Conservation (phyloP, 2,329 filamentous ascomycete genomes). For the Diaporthe sp. region DNA sequence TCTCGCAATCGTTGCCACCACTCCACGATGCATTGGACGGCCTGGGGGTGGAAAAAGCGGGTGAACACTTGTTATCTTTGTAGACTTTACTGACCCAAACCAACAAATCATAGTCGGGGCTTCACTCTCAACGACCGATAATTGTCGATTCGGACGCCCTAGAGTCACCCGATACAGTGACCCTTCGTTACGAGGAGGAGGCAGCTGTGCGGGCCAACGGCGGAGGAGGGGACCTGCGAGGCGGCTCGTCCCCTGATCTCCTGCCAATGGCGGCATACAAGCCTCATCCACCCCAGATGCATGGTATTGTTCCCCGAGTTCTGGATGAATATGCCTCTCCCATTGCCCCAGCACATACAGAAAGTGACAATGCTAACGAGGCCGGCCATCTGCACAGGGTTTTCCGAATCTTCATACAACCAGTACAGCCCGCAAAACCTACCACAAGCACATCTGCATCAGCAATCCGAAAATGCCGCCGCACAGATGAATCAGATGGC, state of each 20-base stretch:
- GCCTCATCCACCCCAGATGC: conserved; percentile 79
- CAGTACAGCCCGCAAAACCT: conserved; percentile 61
- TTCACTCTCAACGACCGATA: conserved; percentile 67
- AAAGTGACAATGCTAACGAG: conserved; percentile 4
- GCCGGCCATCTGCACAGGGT: conserved; percentile 44
- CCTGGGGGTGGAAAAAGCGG: background rate
- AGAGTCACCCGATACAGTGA: conserved; percentile 70
- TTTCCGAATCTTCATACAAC: conserved; percentile 64
- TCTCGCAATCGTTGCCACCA: background rate
- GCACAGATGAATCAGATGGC: conserved; percentile 68
- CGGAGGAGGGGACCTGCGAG: conserved; percentile 60
- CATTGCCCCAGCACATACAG: too few relatives aligned
- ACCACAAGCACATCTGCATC: conserved; percentile 51
- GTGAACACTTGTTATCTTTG: background rate
- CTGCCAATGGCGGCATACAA: conserved; percentile 91
- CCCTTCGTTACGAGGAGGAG: conserved; percentile 70
- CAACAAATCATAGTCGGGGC: conserved; percentile 59
- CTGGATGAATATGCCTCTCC: background rate
- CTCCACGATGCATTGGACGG: background rate
- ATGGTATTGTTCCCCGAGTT: conserved; percentile 73
- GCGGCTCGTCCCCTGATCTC: conserved; percentile 70
- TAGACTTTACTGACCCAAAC: conserved; percentile 22
- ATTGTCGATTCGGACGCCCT: conserved; percentile 69
- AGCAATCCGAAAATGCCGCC: conserved; percentile 63
- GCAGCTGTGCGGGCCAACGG: conserved; percentile 65